phyloP scores from a whole-genome alignment of 2,329 filamentous ascomycete genomes.

The Byssoonygena ceratinophila region DNA sequence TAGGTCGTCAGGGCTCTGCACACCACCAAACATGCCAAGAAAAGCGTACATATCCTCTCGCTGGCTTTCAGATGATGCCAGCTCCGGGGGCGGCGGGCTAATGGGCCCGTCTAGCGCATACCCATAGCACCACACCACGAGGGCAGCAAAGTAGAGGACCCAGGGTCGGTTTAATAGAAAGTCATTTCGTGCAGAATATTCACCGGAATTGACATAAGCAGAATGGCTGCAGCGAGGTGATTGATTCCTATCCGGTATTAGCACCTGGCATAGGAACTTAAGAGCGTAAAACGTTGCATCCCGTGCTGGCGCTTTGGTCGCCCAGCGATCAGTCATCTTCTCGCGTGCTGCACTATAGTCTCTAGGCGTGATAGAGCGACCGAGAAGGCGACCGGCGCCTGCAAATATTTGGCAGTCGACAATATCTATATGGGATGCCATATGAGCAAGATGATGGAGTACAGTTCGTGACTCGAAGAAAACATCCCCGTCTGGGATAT shows the following conservation, averaged over 20 bases:
- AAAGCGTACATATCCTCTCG: constrained; percentile 70
- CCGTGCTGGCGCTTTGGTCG: constrained; percentile 72
- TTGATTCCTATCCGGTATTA: constrained; percentile 46
- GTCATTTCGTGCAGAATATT: constrained; percentile 78
- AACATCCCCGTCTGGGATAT: constrained; percentile 49
- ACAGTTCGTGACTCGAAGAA: constrained; percentile 83
- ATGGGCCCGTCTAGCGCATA: constrained; percentile 78
- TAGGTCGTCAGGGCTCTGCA: constrained; percentile 66
- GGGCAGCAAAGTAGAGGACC: constrained; percentile 84
- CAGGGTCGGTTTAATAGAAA: constrained; percentile 83
- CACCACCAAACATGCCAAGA: constrained; percentile 59
- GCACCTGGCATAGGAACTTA: constrained; percentile 75
- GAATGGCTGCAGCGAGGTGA: constrained; percentile 24
- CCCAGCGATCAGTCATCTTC: constrained; percentile 82
- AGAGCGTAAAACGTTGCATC: constrained; percentile 89
- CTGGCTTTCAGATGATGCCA: constrained; percentile 54
- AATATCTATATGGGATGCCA: constrained; percentile 95
- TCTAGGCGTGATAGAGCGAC: constrained; percentile 68
- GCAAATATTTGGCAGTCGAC: constrained; percentile 97
- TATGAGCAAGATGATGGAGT: constrained; percentile 85
- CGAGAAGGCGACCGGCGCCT: constrained; percentile 71
- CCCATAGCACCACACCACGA: constrained; percentile 93
- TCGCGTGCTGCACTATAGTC: constrained; percentile 71
- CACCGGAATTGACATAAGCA: constrained; percentile 26
- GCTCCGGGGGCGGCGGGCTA: constrained; percentile 35